These are phyloP conservation scores for Chalaropsis ovoidea DNA, from an alignment of 2,329 filamentous ascomycete species.

Conservation along the genomic window DNA sequence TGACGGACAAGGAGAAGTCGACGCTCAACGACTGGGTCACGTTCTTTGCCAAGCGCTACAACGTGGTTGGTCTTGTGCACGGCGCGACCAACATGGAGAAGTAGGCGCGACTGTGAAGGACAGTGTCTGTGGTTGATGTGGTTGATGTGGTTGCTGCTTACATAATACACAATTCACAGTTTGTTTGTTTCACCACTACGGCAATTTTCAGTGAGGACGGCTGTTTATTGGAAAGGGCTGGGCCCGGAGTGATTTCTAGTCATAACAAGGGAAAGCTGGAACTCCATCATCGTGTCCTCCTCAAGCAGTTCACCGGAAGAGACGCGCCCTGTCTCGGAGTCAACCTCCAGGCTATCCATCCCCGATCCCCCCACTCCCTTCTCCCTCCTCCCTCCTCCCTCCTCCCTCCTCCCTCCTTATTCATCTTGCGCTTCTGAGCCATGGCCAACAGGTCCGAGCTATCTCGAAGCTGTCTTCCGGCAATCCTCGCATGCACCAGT, in stretches of 20 bases:
- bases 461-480: constrained; percentile 1
- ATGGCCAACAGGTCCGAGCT: background rate
- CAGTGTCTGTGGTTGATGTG: too few relatives aligned
- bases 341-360: too few relatives aligned
- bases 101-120: constrained; percentile 1
- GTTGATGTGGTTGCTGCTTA: background rate
- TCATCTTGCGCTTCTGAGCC: background rate
- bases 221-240: background rate
- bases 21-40: constrained; percentile 86
- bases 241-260: too few relatives aligned
- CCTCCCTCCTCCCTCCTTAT: background rate
- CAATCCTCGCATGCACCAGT: constrained; percentile 45
- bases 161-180: background rate
- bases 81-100: constrained; percentile 49
- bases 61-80: constrained; percentile 62
- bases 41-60: constrained; percentile 96
- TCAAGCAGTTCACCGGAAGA: too few relatives aligned
- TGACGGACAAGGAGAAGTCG: constrained; percentile 75
- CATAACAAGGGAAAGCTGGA: too few relatives aligned
- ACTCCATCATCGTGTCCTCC: too few relatives aligned
- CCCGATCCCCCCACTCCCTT: too few relatives aligned
- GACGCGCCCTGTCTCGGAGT: too few relatives aligned
- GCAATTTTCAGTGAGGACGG: background rate
- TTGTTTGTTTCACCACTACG: background rate
- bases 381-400: too few relatives aligned